phyloP scores from a whole-genome alignment of 768 basidiomycete genomes.

The Thelephora ganbajun region DNA sequence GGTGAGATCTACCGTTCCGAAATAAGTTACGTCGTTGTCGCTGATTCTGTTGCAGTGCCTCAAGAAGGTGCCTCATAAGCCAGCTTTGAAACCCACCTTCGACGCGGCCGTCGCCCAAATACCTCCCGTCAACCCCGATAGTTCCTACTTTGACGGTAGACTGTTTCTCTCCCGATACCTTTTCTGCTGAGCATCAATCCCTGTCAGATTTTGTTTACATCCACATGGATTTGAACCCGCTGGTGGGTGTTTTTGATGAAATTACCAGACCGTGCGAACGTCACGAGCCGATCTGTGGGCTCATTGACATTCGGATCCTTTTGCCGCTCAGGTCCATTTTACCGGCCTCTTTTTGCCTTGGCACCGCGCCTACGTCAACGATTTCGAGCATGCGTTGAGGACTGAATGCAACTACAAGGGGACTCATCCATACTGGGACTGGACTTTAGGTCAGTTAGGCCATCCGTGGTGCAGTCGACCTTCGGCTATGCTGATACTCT shows the following conservation, averaged over 20 bases:
- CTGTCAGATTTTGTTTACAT: constrained; percentile 10
- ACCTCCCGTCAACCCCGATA: neutral
- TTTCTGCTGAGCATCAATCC: neutral
- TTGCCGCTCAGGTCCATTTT: constrained; percentile 10
- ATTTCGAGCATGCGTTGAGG: constrained; percentile 11
- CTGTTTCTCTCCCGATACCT: neutral
- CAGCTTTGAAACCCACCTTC: neutral
- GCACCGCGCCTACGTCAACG: constrained; percentile 14
- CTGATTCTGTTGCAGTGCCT: neutral
- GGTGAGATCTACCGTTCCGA: constrained; percentile 2
- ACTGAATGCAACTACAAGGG: constrained; percentile 12
- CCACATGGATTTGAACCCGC: constrained; percentile 15
- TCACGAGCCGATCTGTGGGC: neutral
- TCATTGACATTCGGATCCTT: neutral
- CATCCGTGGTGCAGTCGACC: no score
- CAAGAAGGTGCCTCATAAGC: neutral
- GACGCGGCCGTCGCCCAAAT: neutral
- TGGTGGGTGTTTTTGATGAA: constrained; percentile 1
- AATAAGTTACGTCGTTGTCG: neutral
- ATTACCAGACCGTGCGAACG: no score
- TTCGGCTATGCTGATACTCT: no score
- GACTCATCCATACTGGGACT: constrained; percentile 17
- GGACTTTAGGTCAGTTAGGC: constrained; percentile 14
- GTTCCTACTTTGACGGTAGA: constrained; percentile 1
- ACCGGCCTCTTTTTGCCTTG: constrained; percentile 16